Evolutionary conservation across 768 basidiomycete species (phyloP).

Genomic region (Glaciozyma martinii): DNA sequence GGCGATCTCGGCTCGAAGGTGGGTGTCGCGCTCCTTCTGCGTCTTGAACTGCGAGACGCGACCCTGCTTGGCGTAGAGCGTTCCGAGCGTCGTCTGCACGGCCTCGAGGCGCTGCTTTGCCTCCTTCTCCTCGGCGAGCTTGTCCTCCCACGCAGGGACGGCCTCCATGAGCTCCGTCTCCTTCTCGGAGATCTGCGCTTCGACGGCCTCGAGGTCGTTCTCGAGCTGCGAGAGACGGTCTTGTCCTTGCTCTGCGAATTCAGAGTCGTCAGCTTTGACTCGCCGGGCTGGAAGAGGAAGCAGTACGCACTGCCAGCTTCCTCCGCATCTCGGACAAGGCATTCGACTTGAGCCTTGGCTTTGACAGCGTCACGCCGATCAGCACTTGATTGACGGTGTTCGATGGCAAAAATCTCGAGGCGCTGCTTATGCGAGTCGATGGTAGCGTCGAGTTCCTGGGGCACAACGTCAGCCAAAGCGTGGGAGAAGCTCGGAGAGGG

Average conservation of each 20-base stretch:
- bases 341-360: slow-evolving; percentile 74
- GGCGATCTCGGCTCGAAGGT: slow-evolving; percentile 64
- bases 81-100: slow-evolving; percentile 58
- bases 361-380: slow-evolving; percentile 83
- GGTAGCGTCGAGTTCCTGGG: slow-evolving; percentile 61
- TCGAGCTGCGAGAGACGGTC: slow-evolving; percentile 57
- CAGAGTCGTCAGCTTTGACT: background rate
- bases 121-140: slow-evolving; percentile 43
- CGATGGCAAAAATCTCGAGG: slow-evolving; percentile 59
- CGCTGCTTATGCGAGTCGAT: slow-evolving; percentile 62
- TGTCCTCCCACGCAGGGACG: slow-evolving; percentile 59
- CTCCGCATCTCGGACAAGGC: slow-evolving; percentile 66
- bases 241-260: slow-evolving; percentile 48
- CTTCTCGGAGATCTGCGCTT: slow-evolving; percentile 54
- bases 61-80: slow-evolving; percentile 83
- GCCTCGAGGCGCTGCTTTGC: slow-evolving; percentile 60
- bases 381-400: slow-evolving; percentile 63
- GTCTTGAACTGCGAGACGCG: slow-evolving; percentile 76
- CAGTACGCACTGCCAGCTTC: slow-evolving; percentile 44
- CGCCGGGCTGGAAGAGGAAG: background rate
- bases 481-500: background rate
- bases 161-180: slow-evolving; percentile 57
- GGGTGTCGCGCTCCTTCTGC: slow-evolving; percentile 72
- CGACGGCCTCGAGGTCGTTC: slow-evolving; percentile 55
- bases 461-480: background rate